Evolutionary conservation across 164 flowering plant genomes (phyloP).

Genomic region (Magnolia kwangsiensis): DNA sequence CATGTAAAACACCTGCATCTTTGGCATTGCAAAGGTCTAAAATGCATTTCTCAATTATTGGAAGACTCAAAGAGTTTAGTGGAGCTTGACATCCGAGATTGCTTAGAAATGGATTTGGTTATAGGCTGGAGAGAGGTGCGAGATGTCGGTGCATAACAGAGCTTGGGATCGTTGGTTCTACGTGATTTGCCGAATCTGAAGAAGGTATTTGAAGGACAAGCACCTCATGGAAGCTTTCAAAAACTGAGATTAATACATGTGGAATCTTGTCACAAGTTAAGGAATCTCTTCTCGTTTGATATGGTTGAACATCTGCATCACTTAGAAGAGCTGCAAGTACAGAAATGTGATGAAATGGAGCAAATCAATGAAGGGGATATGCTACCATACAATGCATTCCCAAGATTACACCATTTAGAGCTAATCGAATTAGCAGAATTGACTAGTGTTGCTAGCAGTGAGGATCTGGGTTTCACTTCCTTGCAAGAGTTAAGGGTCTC

Average conservation of each 20-base stretch:
- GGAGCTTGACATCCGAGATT: no score
- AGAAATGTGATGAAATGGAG: constrained; percentile 4
- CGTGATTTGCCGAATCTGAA: not conserved
- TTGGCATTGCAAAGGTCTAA: not conserved
- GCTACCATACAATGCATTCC: not conserved
- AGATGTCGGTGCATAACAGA: not conserved
- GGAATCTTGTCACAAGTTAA: not conserved
- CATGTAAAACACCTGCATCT: not conserved
- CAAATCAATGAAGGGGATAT: not conserved
- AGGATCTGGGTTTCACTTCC: not conserved
- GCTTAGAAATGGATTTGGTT: no score
- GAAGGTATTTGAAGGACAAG: not conserved
- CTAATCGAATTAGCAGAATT: not conserved
- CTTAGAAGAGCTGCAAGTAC: not conserved
- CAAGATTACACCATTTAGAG: not conserved
- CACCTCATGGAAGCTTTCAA: not conserved
- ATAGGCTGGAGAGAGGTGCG: not conserved
- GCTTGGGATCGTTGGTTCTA: not conserved
- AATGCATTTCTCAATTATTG: not conserved
- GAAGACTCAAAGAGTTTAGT: not conserved
- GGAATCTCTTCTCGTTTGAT: constrained; percentile 1
- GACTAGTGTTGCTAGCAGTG: not conserved
- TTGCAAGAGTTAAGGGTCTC: not conserved
- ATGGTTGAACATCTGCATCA: not conserved
- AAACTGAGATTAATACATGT: not conserved